Evolutionary conservation across 176 grass and related monocot genomes (phyloP), one percentile per base, ranked within the genome.

Genomic region (Juncus effusus): DNA sequence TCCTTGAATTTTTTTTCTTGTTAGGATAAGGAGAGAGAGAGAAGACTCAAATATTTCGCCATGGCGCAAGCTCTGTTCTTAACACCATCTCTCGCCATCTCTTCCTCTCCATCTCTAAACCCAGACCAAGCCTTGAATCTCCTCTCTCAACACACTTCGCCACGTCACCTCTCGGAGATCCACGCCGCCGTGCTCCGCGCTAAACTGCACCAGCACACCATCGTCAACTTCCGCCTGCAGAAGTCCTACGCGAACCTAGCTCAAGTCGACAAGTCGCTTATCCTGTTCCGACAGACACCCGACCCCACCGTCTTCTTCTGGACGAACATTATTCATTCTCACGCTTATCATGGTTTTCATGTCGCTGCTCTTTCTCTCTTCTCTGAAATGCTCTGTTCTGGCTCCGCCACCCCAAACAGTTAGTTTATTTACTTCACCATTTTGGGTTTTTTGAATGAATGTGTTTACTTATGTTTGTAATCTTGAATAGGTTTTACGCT

Each of bases 161-260:
- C 67, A 4, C 83, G 72, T 44, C 83, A 63, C 59, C 50, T 85
- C 19, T 68, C 77, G 13, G 80, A 95, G 74, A 75, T 95, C 49
- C 90, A 95, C 65, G 90, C 80, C 13, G 83, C 80, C 36, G 78
- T 80, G 6, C 4, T 95, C 38, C 86, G 86, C n/a, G 49, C 72
- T 19, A 60, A 74, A 12, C 59, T 87, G 12, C 80, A 86, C 70
- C 63, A 56, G 45, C 77, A 86, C 75, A 69, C 59, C 2, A 51
- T 84, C 41, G 81, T 95, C 6, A 85, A 49, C 63, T 95, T 95
- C 78, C 79, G 81, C 38, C 86, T 95, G 44, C 90, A 95, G 75
- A 84, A 79, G 56, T 75, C 75, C 28, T 95, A 95, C 81, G 78
- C 90, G 9, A 44, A 74, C 4, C 74, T 85, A 2, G 86, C 80